A percentile compares a stretch with the other conserved stretches of the same genome.
These are phyloP conservation scores for Aspergillus haitiensis DNA, from an alignment of 495 filamentous ascomycete genomes.

Conservation along the genomic window DNA sequence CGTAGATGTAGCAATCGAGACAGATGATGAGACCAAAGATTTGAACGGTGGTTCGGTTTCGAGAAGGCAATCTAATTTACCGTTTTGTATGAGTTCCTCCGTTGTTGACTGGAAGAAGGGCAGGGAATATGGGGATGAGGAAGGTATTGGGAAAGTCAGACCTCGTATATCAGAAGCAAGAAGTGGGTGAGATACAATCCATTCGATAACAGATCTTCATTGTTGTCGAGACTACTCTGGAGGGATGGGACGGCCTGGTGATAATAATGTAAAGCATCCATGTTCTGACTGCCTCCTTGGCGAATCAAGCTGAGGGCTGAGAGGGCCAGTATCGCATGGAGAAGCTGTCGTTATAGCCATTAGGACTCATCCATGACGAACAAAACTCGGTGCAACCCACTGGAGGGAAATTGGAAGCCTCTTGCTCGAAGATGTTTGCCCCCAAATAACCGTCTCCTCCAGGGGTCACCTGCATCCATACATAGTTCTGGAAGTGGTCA, in stretches of 20 bases:
- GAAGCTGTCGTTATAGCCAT: conserved; percentile 44
- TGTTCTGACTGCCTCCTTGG: conserved; percentile 43
- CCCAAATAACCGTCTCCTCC: conserved; percentile 29
- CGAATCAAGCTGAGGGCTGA: conserved; percentile 56
- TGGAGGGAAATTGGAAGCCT: conserved; percentile 51
- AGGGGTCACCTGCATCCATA: conserved; percentile 43
- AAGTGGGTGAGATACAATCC: conserved; percentile 60
- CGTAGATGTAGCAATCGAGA: conserved; percentile 55
- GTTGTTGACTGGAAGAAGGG: background rate
- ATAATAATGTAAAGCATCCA: conserved; percentile 57
- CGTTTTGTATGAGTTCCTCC: background rate
- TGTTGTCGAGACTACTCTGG: conserved; percentile 45
- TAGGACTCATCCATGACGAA: conserved; percentile 9
- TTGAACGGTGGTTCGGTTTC: conserved; percentile 42
- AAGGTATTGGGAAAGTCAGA: conserved; percentile 27
- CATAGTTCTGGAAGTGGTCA: conserved; percentile 46
- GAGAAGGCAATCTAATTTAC: conserved; percentile 46
- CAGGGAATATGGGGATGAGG: background rate
- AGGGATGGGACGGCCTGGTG: conserved; percentile 53
- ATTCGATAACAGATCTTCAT: conserved; percentile 55
- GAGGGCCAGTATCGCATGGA: conserved; percentile 61
- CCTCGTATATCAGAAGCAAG: conserved; percentile 60
- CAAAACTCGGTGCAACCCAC: conserved; percentile 38
- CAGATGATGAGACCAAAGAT: conserved; percentile 57
- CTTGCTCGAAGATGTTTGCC: conserved; percentile 50